phyloP scores from a whole-genome alignment of 345 rosid species.

The Lagerstroemia speciosa region DNA sequence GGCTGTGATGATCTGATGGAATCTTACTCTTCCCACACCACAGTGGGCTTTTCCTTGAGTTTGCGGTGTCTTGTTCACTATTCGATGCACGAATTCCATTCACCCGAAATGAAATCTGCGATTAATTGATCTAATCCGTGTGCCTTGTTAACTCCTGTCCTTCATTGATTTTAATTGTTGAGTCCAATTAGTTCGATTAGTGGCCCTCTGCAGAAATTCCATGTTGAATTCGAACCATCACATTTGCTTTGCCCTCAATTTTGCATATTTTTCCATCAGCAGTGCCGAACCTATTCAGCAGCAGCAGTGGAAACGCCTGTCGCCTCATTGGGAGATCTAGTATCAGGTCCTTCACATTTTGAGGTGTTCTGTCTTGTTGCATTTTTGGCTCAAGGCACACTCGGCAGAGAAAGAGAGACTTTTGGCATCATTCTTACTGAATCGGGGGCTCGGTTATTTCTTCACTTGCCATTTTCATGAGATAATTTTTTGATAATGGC shows the following conservation, averaged over 20 bases:
- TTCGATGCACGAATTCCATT: background rate
- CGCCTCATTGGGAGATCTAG: background rate
- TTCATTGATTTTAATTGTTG: background rate
- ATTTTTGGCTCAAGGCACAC: background rate
- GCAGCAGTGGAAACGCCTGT: background rate
- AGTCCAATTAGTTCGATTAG: background rate
- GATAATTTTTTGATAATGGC: slow-evolving; percentile 24
- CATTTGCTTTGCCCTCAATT: background rate
- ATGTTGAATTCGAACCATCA: background rate
- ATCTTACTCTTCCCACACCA: too few relatives aligned
- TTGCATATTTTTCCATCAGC: background rate
- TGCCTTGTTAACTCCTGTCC: background rate
- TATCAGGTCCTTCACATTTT: background rate
- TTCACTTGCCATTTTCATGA: background rate
- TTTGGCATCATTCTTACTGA: background rate
- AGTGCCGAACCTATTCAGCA: background rate
- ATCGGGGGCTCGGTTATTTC: background rate
- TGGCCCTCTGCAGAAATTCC: background rate
- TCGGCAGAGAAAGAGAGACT: background rate
- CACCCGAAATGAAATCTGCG: background rate
- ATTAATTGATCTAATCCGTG: background rate
- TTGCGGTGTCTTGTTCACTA: background rate
- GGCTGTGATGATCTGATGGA: background rate
- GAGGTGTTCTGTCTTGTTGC: background rate
- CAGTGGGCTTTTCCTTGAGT: background rate